Base-by-base conservation (phyloP, 805 yeast species). In the Pichia deserticola region DNA sequence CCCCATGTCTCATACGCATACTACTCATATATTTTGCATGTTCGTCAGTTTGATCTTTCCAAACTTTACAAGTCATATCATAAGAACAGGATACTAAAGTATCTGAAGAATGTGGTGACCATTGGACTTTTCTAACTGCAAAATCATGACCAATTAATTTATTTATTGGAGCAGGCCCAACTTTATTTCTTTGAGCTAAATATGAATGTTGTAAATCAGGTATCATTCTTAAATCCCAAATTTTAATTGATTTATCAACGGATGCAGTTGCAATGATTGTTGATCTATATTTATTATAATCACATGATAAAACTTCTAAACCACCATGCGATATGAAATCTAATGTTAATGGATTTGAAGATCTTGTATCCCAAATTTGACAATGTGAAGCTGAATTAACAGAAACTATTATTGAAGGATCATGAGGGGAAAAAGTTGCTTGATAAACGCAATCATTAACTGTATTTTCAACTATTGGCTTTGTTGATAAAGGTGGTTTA, bases 21-120 rank as follows among this genome's bases (percentile, higher is more conserved):
- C 51, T 39, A 51, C 78, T 77, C 38, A 76, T 67, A 47, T 72
- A 76, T 44, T 75, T 65, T 4, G 82, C 81, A 40, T 76, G 74
- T 46, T 77, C 78, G 53, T 78, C 82, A 6, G 86, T 78, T 42
- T 73, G 71, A 65, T 88, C 96, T 42, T 73, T 68, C 97, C 98
- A 92, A 1, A 92, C 81, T 51, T 89, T 72, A 39, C 87, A 84
- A 0, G 95, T 86, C 97, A 92, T 92, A 63, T 92, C 99, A 64
- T 90, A 92, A 8, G 96, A 84, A 7, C 89, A 79, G 45, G 88
- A 80, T 51, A 90, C 63, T 38, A 93, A 65, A 52, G 79, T 79
- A 50, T 81, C 83, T 5, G 86, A 77, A 42, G 74, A 71, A 67
- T 92, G 97, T 1, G 98, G 97, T 2, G 95, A 85, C 97, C 97